A percentile compares a stretch with the other conserved stretches of the same genome.
These are phyloP conservation scores for Centrapalus pauciflorus DNA, from an alignment of 129 eudicot species.

Conservation along the genomic window DNA sequence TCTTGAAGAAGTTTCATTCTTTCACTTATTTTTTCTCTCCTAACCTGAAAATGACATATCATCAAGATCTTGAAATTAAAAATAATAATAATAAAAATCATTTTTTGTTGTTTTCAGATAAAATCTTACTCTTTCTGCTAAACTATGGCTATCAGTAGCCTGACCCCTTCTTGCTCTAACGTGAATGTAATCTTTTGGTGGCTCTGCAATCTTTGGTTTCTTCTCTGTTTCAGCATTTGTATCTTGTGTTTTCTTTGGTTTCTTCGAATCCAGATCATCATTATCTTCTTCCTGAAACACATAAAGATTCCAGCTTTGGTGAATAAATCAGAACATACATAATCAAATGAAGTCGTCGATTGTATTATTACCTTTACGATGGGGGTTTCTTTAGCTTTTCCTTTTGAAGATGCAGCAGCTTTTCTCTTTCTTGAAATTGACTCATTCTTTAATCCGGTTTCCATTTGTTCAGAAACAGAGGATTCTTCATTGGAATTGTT, in stretches of 20 bases:
- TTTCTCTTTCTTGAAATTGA: slow-evolving; percentile 61
- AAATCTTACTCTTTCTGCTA: slow-evolving; percentile 82
- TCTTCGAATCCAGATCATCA: slow-evolving; percentile 40
- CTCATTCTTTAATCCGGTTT: slow-evolving; percentile 34
- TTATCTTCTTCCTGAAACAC: slow-evolving; percentile 49
- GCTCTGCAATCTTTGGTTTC: slow-evolving; percentile 53
- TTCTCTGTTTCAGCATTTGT: slow-evolving; percentile 40
- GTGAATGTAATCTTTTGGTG: slow-evolving; percentile 93
- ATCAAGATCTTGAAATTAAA: slow-evolving; percentile 23
- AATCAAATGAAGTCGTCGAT: neutral
- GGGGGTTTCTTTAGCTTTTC: slow-evolving; percentile 53
- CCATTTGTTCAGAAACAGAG: slow-evolving; percentile 76
- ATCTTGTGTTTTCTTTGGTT: slow-evolving; percentile 43
- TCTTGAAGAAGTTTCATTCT: slow-evolving; percentile 98
- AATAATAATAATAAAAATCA: neutral
- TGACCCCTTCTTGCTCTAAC: slow-evolving; percentile 98
- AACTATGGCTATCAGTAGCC: slow-evolving; percentile 95
- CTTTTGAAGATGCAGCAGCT: slow-evolving; percentile 29
- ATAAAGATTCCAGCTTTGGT: neutral
- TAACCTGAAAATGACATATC: slow-evolving; percentile 48
- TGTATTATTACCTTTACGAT: slow-evolving; percentile 27
- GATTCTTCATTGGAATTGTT: slow-evolving; percentile 73
- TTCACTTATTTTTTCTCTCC: slow-evolving; percentile 89
- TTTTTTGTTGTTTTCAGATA: neutral
- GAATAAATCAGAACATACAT: neutral